Evolutionary conservation across 2,329 filamentous ascomycete species (phyloP), one percentile per base, ranked within the genome.

Genomic region (Colletotrichum orchidophilum): DNA sequence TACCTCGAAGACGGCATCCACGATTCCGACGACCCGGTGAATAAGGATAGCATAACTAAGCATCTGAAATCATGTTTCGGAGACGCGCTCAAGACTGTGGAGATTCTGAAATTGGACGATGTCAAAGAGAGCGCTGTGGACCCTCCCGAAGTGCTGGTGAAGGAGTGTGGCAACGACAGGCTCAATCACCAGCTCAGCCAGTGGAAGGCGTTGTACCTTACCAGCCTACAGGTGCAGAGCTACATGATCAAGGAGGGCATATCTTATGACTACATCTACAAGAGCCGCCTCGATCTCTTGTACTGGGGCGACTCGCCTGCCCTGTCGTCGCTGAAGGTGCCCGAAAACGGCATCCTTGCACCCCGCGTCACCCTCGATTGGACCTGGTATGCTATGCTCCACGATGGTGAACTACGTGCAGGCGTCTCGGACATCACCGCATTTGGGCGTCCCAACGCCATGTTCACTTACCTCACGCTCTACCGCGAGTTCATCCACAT

Each of bases 141-240:
- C 7, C 55, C 73, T 27, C 63, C 73, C 21, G 26, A 69, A 18
- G 66, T 52, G n/a, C 63, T 75, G 26, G 50, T 70, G 21, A 29
- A 66, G 27, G 63, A 58, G 18, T 75, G 73, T 29, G 66, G 66
- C 18, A 39, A 66, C 49, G 63, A 60, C 6, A 75, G 55, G 55
- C 59, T 75, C 9, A 60, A 74, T 33, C 73, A 66, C 21, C 73
- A 75, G 42, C 50, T 74, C 21, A 75, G 73, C 50, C 73, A 75
- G 60, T 72, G 70, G 70, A 72, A 72, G 50, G 70, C 70, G 33
- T 60, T 80, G 1, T 77, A 75, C 63, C 68, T 80, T 1, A 79
- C 77, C 0, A 73, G 75, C n/a, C 79, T 79, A 60, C 78, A 80
- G 46, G 79, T 79, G 3, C 78, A 80, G 61, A 75, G 77, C 0